These are phyloP conservation scores for Raphidocelis subcapitata DNA, from an alignment of 139 green algal genomes.

Conservation along the genomic window DNA sequence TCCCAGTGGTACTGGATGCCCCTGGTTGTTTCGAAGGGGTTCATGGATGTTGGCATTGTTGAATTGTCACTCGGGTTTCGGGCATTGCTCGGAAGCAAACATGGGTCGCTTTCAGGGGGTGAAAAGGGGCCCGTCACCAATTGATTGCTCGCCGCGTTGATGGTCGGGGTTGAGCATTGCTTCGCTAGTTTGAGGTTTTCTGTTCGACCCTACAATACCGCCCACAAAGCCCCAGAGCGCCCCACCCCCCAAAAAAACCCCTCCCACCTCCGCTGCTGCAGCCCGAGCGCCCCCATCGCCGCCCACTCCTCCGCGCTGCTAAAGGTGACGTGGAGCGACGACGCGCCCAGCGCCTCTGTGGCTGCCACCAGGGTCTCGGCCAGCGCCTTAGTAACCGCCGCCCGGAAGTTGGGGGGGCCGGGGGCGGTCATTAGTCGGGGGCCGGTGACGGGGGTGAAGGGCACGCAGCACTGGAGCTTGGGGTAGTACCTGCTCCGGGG, in stretches of 20 bases:
- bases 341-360: constrained; percentile 58
- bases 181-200: too few relatives aligned
- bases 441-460: constrained; percentile 88
- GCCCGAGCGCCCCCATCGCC: constrained; percentile 59
- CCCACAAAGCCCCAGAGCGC: too few relatives aligned
- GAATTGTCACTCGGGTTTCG: too few relatives aligned
- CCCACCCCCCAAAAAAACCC: too few relatives aligned
- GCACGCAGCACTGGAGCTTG: constrained; percentile 90
- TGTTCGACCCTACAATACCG: too few relatives aligned
- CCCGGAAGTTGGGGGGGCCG: background rate
- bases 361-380: constrained; percentile 10
- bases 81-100: too few relatives aligned
- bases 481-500: constrained; percentile 75
- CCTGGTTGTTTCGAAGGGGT: too few relatives aligned
- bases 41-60: too few relatives aligned
- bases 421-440: constrained; percentile 30
- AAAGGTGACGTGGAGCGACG: constrained; percentile 87
- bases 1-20: constrained; percentile 49
- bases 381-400: constrained; percentile 46
- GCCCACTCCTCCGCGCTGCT: constrained; percentile 65
- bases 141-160: too few relatives aligned
- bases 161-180: too few relatives aligned
- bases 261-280: constrained; percentile 66
- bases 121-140: too few relatives aligned
- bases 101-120: too few relatives aligned